Base-by-base conservation (phyloP, 208 protist genomes). In the Trypanosoma platydactyli region DNA sequence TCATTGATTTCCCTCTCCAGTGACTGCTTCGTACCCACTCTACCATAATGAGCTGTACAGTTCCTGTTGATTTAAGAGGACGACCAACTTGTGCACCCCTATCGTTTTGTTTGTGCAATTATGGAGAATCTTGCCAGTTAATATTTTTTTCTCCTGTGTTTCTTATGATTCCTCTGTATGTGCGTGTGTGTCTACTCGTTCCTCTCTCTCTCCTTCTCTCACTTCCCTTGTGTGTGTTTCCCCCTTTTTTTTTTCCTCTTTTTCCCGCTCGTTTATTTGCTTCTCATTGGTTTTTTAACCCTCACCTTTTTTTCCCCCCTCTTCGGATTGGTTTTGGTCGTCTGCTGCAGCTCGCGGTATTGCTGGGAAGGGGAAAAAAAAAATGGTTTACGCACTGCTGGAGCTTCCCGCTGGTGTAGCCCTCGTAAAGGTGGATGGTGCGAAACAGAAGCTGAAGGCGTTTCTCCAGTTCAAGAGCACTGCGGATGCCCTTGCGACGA, bases 351-450 rank as follows among this genome's bases (percentile, higher is more conserved):
- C 33, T 38, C 5, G 33, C 9, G 33, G 33, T 38, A 38, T 38
- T 38, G 33, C 33, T 38, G 33, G 3, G 33, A 9, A n/a, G n/a
- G n/a, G n/a, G n/a, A n/a, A n/a, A n/a, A n/a, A 29, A 22, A 79
- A 24, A 22, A 96, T 96, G 91, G 87, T 99, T 81, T 97, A 99
- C 59, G 96, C 99, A 6, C 86, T 99, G 42, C 97, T 98, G 54
- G 98, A 99, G 88, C 98, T 98, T 22, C 89, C 98, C 9, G 98
- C 98, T 27, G 99, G 99, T 38, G 99, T 98, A 65, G 98, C 98
- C 42, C 90, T 99, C 13, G 99, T 99, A 78, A 98, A 99, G 67
- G 91, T 99, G 72, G 98, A 85, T 70, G 98, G 73, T 68, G 84
- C 77, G 40, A 87, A 83, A 76, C 83, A 76, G 51, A 98, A 97